These are phyloP conservation scores for Botryotinia narcissicola DNA, from an alignment of 2,329 filamentous ascomycete species.

Conservation along the genomic window DNA sequence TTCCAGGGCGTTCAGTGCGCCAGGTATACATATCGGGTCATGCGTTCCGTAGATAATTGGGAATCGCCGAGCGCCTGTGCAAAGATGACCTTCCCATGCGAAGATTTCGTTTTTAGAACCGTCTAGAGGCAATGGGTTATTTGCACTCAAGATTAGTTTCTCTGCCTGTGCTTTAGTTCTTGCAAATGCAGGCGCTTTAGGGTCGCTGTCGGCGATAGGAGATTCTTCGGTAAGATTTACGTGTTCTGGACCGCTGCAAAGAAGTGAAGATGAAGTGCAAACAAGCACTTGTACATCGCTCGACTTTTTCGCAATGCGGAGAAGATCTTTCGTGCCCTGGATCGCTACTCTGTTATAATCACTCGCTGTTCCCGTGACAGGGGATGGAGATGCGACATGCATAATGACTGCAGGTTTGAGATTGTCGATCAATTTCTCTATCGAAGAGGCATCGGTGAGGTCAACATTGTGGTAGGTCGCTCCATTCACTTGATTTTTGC, in stretches of 20 bases:
- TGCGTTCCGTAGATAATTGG: conserved; percentile 14
- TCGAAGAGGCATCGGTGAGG: background rate
- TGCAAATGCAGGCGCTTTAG: background rate
- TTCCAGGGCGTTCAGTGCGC: conserved; percentile 3
- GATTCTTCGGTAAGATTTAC: conserved; percentile 11
- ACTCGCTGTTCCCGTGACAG: background rate
- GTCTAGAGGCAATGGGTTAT: background rate
- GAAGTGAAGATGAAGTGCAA: conserved; percentile 14
- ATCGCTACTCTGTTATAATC: background rate
- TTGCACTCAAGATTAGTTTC: conserved; percentile 3
- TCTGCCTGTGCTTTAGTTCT: conserved; percentile 12
- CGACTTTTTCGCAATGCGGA: background rate
- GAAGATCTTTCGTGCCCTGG: conserved; percentile 11
- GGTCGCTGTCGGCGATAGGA: conserved; percentile 1
- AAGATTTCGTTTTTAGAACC: background rate
- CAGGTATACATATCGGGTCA: conserved; percentile 5
- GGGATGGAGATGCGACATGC: conserved; percentile 12
- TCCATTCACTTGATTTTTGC: background rate
- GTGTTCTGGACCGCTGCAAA: background rate
- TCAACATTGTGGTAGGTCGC: conserved; percentile 7
- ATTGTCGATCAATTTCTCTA: background rate
- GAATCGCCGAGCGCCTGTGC: conserved; percentile 2
- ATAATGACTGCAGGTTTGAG: background rate
- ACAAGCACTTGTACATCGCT: conserved; percentile 4
- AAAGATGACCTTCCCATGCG: conserved; percentile 3